Evolutionary conservation across 2,329 filamentous ascomycete species (phyloP), one percentile per base, ranked within the genome.

Genomic region (Sclerotiophoma versabilis): DNA sequence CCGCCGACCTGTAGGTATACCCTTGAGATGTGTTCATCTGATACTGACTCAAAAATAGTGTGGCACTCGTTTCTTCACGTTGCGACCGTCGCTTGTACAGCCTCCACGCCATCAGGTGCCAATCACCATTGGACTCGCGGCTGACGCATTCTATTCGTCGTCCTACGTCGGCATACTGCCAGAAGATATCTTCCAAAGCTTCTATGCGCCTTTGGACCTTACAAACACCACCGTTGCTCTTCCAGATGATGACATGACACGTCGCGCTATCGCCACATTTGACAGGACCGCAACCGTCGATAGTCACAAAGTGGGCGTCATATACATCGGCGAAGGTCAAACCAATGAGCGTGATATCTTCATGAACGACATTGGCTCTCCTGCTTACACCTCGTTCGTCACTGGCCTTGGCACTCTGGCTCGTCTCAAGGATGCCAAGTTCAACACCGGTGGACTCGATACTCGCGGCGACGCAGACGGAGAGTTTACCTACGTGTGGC

Each of bases 361-460:
- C 23, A 84, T 89, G 65, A 99, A 99, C 63, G 86, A 90, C 4
- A 87, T 86, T 25, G 95, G 95, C 22, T 96, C 92, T 60, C 85
- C 87, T 37, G 93, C 96, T 68, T 99, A 97, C 68, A 87, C 91
- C 9, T 85, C 90, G 36, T 96, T 99, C 65, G 78, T 99, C 20
- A 86, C 88, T 54, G 87, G 88, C 3, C 81, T 99, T 14, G 95
- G 95, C 15, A 92, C 89, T 4, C 80, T 96, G 50, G 91, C 92
- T 4, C 87, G 85, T 50, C 81, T 99, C 23, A 88, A 92, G 65
- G 90, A 87, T 19, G 90, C 92, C 9, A 89, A 85, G 19, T 96
- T 96, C 79, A 98, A 99, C 68, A 92, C 93, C 0, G 93, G 97
- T 68, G 95, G 95, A 3, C 79, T 99, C 22, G 93, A 98, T 72